A percentile compares a stretch with the other conserved stretches of the same genome.
phyloP scores from a whole-genome alignment of 2,329 filamentous ascomycete species.

The Claviceps maximensis region DNA sequence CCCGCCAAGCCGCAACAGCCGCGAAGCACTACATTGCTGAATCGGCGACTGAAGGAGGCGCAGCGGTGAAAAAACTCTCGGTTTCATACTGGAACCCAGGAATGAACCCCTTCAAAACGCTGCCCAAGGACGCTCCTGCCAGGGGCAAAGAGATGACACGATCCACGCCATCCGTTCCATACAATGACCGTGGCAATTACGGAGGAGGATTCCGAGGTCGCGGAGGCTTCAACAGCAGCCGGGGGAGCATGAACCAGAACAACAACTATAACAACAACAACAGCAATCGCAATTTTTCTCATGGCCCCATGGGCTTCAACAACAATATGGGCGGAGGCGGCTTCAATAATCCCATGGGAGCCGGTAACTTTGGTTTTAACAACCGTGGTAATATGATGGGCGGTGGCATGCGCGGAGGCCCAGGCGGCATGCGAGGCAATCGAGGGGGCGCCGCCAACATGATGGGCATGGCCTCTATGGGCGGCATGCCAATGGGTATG shows the following conservation, averaged over 20 bases:
- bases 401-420: slow-evolving; percentile 34
- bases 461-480: slow-evolving; percentile 35
- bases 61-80: slow-evolving; percentile 52
- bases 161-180: slow-evolving; percentile 34
- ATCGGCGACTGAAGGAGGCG: slow-evolving; percentile 36
- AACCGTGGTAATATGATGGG: slow-evolving; percentile 22
- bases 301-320: slow-evolving; percentile 33
- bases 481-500: slow-evolving; percentile 41
- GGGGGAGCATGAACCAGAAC: slow-evolving; percentile 34
- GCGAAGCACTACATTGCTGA: slow-evolving; percentile 71
- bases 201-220: slow-evolving; percentile 41
- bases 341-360: slow-evolving; percentile 38
- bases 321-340: slow-evolving; percentile 33
- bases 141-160: slow-evolving; percentile 48
- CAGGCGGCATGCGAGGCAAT: slow-evolving; percentile 35
- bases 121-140: slow-evolving; percentile 72
- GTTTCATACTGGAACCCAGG: slow-evolving; percentile 65
- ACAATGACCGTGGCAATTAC: slow-evolving; percentile 31
- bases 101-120: slow-evolving; percentile 77
- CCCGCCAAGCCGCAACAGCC: slow-evolving; percentile 73
- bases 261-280: slow-evolving; percentile 22
- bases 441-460: slow-evolving; percentile 40
- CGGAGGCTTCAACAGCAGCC: slow-evolving; percentile 29
- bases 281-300: slow-evolving; percentile 28
- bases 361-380: slow-evolving; percentile 38